A percentile compares a stretch with the other conserved stretches of the same genome.
Evolutionary conservation across 2,329 filamentous ascomycete species (phyloP).

Genomic region (Clathrospora elynae): DNA sequence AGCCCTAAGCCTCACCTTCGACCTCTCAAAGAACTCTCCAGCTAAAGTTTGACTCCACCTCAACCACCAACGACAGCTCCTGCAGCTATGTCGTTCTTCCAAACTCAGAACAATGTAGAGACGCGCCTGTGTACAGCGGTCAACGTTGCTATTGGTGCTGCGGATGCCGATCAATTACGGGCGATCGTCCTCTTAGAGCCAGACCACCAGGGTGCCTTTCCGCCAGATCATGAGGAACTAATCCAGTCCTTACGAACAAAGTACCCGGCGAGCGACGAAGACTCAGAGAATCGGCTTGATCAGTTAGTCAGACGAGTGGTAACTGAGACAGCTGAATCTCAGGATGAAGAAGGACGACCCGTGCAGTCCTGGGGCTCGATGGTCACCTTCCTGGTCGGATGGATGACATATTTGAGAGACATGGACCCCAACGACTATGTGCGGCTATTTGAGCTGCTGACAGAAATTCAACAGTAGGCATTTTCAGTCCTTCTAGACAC

Average conservation of each 20-base stretch:
- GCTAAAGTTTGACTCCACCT: slow-evolving; percentile 12
- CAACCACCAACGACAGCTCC: slow-evolving; percentile 14
- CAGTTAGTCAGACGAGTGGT: slow-evolving; percentile 30
- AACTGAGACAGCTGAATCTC: slow-evolving; percentile 56
- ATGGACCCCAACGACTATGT: slow-evolving; percentile 77
- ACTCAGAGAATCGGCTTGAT: slow-evolving; percentile 31
- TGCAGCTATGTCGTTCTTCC: slow-evolving; percentile 29
- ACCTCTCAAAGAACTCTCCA: slow-evolving; percentile 13
- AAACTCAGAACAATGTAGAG: slow-evolving; percentile 31
- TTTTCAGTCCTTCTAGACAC: slow-evolving; percentile 14
- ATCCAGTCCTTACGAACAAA: slow-evolving; percentile 32
- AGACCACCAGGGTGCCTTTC: slow-evolving; percentile 22
- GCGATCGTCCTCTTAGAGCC: slow-evolving; percentile 41
- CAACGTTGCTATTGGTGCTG: slow-evolving; percentile 33
- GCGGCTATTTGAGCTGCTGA: slow-evolving; percentile 75
- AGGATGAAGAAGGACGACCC: slow-evolving; percentile 62
- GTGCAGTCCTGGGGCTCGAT: slow-evolving; percentile 75
- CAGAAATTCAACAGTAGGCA: slow-evolving; percentile 75
- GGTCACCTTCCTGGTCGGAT: slow-evolving; percentile 77
- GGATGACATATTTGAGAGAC: slow-evolving; percentile 79
- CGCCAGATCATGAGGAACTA: slow-evolving; percentile 36
- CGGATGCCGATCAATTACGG: slow-evolving; percentile 30
- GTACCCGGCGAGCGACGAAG: slow-evolving; percentile 27
- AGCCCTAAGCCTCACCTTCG: slow-evolving; percentile 4
- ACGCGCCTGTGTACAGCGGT: slow-evolving; percentile 35